Percentiles rank a stretch among this genome's conserved stretches.
Evolutionary conservation across 2,329 filamentous ascomycete genomes (phyloP).

Genomic region (Exophiala sp.): DNA sequence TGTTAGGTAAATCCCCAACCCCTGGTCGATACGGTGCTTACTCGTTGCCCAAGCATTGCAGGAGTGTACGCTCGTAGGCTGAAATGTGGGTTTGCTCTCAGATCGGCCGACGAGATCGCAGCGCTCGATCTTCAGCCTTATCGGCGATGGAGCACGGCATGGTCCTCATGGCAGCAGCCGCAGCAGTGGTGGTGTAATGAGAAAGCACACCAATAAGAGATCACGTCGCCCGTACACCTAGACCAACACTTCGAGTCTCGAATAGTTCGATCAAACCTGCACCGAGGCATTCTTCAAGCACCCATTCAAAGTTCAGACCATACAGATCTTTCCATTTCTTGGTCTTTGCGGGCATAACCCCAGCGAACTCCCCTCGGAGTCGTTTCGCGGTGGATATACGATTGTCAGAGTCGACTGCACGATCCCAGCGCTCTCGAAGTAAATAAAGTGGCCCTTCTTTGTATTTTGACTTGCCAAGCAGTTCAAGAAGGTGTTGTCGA

Average conservation of each 20-base stretch:
- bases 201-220: no score
- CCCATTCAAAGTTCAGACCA: conserved; percentile 59
- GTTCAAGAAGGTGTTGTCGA: conserved; percentile 52
- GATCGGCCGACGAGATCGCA: no score
- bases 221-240: conserved; percentile 44
- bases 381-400: conserved; percentile 50
- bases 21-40: no score
- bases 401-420: conserved; percentile 50
- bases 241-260: conserved; percentile 60
- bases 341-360: conserved; percentile 56
- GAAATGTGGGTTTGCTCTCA: no score
- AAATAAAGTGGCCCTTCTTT: conserved; percentile 52
- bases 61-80: no score
- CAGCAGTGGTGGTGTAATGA: background rate
- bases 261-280: conserved; percentile 61
- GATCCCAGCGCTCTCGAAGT: conserved; percentile 61
- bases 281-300: conserved; percentile 59
- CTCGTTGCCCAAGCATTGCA: no score
- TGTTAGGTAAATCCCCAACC: no score
- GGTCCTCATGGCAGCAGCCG: background rate
- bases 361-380: conserved; percentile 54
- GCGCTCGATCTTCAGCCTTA: background rate
- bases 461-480: conserved; percentile 51
- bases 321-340: conserved; percentile 62
- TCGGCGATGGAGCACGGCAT: background rate